Conservation (phyloP, 805 yeast genomes). For the Wickerhamiella vanderwaltii region DNA sequence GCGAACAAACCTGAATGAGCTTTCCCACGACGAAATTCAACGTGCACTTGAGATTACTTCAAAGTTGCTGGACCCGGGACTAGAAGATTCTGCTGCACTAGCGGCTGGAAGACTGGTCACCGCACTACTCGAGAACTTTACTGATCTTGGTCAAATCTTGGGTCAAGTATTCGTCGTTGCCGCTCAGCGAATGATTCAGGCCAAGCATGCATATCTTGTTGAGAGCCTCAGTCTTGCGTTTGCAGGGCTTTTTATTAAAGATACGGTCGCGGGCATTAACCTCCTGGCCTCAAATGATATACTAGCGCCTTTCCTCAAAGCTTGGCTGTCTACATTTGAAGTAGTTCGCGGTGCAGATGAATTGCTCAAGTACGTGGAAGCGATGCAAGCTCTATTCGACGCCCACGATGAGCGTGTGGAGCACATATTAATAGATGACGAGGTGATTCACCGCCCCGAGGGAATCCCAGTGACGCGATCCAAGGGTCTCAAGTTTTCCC, state of each 20-base stretch:
- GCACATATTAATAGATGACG: constrained; percentile 46
- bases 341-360: constrained; percentile 66
- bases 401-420: constrained; percentile 44
- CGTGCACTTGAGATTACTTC: constrained; percentile 52
- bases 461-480: constrained; percentile 70
- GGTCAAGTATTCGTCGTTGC: constrained; percentile 62
- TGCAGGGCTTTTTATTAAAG: constrained; percentile 51
- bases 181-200: constrained; percentile 48
- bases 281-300: constrained; percentile 40
- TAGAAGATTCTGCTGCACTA: constrained; percentile 71
- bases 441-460: constrained; percentile 34
- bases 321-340: constrained; percentile 78
- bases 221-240: constrained; percentile 69
- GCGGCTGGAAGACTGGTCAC: constrained; percentile 60
- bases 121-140: constrained; percentile 44
- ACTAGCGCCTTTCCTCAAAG: constrained; percentile 47
- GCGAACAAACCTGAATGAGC: constrained; percentile 20
- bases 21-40: constrained; percentile 15
- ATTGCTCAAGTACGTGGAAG: constrained; percentile 53
- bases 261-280: constrained; percentile 51
- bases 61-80: constrained; percentile 54
- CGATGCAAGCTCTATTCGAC: constrained; percentile 54
- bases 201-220: constrained; percentile 58
- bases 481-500: constrained; percentile 50
- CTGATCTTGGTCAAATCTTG: constrained; percentile 30